Base-by-base conservation (phyloP, 768 basidiomycete genomes). In the Hydnum rufescens region DNA sequence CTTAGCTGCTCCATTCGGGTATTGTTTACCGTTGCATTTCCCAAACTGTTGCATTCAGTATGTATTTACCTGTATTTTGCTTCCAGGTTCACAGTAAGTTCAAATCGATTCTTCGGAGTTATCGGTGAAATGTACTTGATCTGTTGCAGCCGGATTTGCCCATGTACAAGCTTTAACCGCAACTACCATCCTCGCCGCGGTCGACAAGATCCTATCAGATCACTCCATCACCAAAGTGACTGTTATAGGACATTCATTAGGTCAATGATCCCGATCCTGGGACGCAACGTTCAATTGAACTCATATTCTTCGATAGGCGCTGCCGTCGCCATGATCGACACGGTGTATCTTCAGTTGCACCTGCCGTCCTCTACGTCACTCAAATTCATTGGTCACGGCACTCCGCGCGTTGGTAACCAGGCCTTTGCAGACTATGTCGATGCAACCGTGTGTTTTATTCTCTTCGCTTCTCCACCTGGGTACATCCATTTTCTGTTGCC, bases 21-120 rank as follows among this genome's bases (percentile, higher is more conserved):
- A n/a, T n/a, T 25, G 28, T 75, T 57, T 64, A 67, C 34, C 77
- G 78, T 3, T 80, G 16, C 32, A 29, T 13, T 16, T 5, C 28
- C 16, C 26, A 5, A 25, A 50, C 31, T 8, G 6, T 32, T 8
- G 65, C 25, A 56, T 64, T 25, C n/a, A n/a, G n/a, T n/a, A n/a
- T n/a, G n/a, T n/a, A n/a, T n/a, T n/a, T n/a, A n/a, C n/a, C n/a
- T n/a, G n/a, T n/a, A n/a, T n/a, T n/a, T n/a, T n/a, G n/a, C n/a
- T n/a, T n/a, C n/a, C n/a, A n/a, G n/a, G n/a, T n/a, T n/a, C n/a
- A n/a, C n/a, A n/a, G n/a, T n/a, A n/a, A n/a, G n/a, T n/a, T n/a
- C n/a, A n/a, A n/a, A n/a, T n/a, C n/a, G n/a, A n/a, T n/a, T n/a
- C n/a, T n/a, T n/a, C n/a, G n/a, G n/a, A n/a, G n/a, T n/a, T n/a